Evolutionary conservation across 805 yeast species (phyloP), one percentile per base, ranked within the genome.

Genomic region (Barnettozyma sucrosica): DNA sequence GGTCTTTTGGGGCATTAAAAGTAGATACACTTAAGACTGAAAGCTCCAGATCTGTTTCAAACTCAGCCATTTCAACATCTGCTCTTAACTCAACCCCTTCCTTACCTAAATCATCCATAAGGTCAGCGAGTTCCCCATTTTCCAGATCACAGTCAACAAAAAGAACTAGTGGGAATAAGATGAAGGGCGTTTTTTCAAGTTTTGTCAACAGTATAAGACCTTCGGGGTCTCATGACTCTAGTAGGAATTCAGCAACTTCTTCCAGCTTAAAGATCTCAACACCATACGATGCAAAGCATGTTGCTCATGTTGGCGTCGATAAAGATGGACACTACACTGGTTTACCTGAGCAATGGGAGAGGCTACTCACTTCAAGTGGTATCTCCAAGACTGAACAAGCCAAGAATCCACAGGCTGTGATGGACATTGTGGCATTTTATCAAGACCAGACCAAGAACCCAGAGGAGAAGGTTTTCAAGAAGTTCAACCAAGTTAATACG

Each of bases 241-340:
- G 46, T 36, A 49, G 51, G 36, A 39, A 45, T 8, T 48, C 60
- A 1, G 38, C 46, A 6, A 47, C 61, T 9, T 44, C 55, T 7
- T 41, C 54, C 16, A 53, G 49, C 16, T 57, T 74, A 36, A 80
- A 80, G 55, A 93, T 92, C 44, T 86, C 96, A n/a, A 83, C 89
- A 0, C 99, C 99, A 0, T 89, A 84, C 64, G 89, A 88, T 59
- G 85, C 93, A 16, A 83, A 87, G 60, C 96, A 90, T 61, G 84
- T 89, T 32, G 89, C 93, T 16, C 98, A 93, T 60, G 98, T 93
- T 9, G 97, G 96, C 21, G 83, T 87, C 43, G 97, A 92, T 64
- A 75, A 81, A 5, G 79, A 77, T 52, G 97, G 97, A 11, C 85
- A 86, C 39, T 92, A 85, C 63, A 88, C 93, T 1, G 98, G 97